Base-by-base conservation (phyloP, 306 rosid genomes). In the Gynostemma pentaphyllum region DNA sequence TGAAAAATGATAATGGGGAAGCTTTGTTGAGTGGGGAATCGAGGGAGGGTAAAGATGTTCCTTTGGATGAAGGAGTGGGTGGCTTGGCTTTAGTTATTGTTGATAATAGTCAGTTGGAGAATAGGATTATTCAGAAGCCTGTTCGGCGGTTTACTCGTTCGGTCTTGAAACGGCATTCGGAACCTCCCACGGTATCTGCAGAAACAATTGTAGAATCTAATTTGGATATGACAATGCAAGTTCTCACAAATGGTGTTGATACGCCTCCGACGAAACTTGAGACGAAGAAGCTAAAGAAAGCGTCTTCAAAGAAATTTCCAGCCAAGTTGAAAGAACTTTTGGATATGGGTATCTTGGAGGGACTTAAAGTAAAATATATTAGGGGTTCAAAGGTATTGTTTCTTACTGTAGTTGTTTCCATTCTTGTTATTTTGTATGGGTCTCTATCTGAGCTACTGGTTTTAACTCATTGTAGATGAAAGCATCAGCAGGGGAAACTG, bases 281-380 rank as follows among this genome's bases (percentile, higher is more conserved):
- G 6, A 46, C 7, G 37, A 79, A 47, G 63, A 69, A 55, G 70
- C 51, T 46, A 5, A 76, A 55, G 42, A 30, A 21, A 59, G n/a
- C 40, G 46, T 27, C 19, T 26, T 23, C 15, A 44, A 92, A 79
- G 79, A 88, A 68, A 82, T 88, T 83, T 68, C 87, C 90, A 29
- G 0, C 76, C n/a, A 88, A 75, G 75, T 74, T 94, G 42, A 84
- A 77, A 74, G 95, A 86, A 39, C 94, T 94, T 76, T 74, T 94
- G n/a, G 78, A 78, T 7, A 79, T 88, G 1, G 97, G 99, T 65
- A 71, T 94, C 66, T 75, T 94, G 1, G 99, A 94, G 70, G 99
- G 95, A 21, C 72, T 86, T 72, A 70, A 51, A 0, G 94, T 94
- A 61, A 86, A 41, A 68, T 94, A 94, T 66, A 19, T 77, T 9